Base-by-base conservation (phyloP, 306 rosid genomes). In the Quillaja saponaria region DNA sequence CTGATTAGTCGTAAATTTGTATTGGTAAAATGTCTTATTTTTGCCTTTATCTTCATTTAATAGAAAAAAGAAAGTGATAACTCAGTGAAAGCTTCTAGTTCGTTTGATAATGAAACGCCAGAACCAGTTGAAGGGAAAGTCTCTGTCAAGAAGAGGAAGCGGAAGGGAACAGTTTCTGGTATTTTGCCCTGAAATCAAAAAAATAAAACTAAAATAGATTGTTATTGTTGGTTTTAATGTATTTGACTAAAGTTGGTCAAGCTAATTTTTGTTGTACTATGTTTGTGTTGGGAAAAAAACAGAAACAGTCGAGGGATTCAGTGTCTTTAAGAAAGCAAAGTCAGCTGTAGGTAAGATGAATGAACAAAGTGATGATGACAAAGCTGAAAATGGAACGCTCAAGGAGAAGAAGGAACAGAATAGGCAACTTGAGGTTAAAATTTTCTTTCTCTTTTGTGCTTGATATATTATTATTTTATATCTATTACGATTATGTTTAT, bases 351-450 rank as follows among this genome's bases (percentile, higher is more conserved):
- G 47, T 16, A 16, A 45, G 10, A 55, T 35, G 49, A 42, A 67
- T 13, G 79, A 62, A 20, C 33, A 39, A 8, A 71, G 28, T 13
- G 79, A 72, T 17, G 83, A 78, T 31, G 71, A 67, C 45, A 51
- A 57, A 16, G 66, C 64, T 49, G 63, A 58, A 34, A 61, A 63
- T 15, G 81, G 59, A 64, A 48, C 68, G 20, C 39, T 76, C 38
- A 66, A 73, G 64, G 75, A 59, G 78, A 88, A 78, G 61, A 92
- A 85, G 83, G 87, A 92, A 60, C 61, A 78, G 3, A 46, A 86
- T 71, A 76, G 67, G 65, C 88, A 92, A 58, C 89, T 79, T 3
- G 99, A 92, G 99, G 99, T 92, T 55, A 18, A n/a, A 44, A 17
- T 41, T 56, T 34, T 38, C 5, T 57, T 74, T 34, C 45, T 59